Conservation (phyloP, 345 rosid species). For the Bruguiera sexangula region DNA sequence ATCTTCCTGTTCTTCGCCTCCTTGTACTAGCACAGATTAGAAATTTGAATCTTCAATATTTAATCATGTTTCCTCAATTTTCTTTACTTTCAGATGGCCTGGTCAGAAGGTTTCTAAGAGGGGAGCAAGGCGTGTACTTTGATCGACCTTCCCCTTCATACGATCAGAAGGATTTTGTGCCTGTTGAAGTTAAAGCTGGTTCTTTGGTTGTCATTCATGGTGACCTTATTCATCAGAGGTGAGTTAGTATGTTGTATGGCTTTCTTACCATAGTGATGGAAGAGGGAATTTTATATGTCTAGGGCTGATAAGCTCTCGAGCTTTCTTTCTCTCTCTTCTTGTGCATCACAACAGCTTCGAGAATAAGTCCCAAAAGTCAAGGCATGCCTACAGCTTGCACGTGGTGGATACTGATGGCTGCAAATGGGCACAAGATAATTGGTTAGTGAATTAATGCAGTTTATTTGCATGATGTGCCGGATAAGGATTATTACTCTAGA, state of each 20-base stretch:
- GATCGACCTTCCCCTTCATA: conserved; percentile 72
- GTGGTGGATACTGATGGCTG: conserved; percentile 88
- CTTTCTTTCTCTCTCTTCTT: conserved; percentile 10
- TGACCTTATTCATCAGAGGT: conserved; percentile 92
- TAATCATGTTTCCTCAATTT: neutral
- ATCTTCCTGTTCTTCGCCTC: neutral
- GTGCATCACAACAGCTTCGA: conserved; percentile 51
- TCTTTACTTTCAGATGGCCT: conserved; percentile 65
- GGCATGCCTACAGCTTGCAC: conserved; percentile 96
- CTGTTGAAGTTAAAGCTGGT: conserved; percentile 90
- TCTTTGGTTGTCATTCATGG: conserved; percentile 88
- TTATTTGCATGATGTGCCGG: too few species aligned
- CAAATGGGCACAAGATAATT: conserved; percentile 83
- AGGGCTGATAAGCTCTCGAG: neutral
- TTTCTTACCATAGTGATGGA: neutral
- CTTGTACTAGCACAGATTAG: neutral
- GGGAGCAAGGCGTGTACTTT: conserved; percentile 71
- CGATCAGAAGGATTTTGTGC: conserved; percentile 75
- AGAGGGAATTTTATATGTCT: conserved; percentile 1
- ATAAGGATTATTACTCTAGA: neutral
- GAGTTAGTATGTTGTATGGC: conserved; percentile 8
- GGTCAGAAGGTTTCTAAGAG: conserved; percentile 77
- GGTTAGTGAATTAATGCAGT: conserved; percentile 42
- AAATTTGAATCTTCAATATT: neutral
- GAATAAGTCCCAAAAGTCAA: conserved; percentile 69